phyloP scores from a whole-genome alignment of 2,329 filamentous ascomycete genomes.

The Xylaria sp. region DNA sequence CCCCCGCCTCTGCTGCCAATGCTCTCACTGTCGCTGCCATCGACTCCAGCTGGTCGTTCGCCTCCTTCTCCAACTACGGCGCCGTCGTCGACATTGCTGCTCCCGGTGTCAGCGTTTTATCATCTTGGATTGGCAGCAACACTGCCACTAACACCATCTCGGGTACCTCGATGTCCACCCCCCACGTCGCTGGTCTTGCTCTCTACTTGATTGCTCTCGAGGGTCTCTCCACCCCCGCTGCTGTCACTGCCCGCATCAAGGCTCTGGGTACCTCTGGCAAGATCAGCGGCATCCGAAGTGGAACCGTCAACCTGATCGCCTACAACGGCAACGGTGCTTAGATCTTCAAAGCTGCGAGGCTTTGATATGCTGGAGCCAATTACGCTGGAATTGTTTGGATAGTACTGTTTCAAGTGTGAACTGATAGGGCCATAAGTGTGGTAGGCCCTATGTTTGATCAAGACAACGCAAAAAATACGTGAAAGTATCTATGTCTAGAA shows the following conservation, averaged over 20 bases:
- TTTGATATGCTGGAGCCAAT: no score
- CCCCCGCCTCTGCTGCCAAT: slow-evolving; percentile 60
- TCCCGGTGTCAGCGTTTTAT: slow-evolving; percentile 55
- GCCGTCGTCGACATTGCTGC: slow-evolving; percentile 55
- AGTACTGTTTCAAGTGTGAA: background rate
- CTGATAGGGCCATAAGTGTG: background rate
- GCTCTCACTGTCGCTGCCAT: slow-evolving; percentile 65
- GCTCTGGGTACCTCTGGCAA: slow-evolving; percentile 40
- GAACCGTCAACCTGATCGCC: slow-evolving; percentile 42
- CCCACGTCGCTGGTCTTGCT: slow-evolving; percentile 69
- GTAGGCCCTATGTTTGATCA: background rate
- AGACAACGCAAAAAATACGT: background rate
- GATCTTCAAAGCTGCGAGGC: background rate
- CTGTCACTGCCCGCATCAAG: slow-evolving; percentile 45
- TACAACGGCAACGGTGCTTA: slow-evolving; percentile 47
- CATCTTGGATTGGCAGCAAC: slow-evolving; percentile 54
- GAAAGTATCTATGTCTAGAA: background rate
- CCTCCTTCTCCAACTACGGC: slow-evolving; percentile 63
- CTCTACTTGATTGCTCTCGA: slow-evolving; percentile 64
- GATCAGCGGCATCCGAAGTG: slow-evolving; percentile 38
- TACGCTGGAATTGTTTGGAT: background rate
- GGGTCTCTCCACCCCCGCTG: slow-evolving; percentile 52
- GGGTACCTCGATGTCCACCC: slow-evolving; percentile 71
- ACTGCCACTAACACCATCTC: slow-evolving; percentile 56
- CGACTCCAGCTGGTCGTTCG: slow-evolving; percentile 52